Evolutionary conservation across 2,329 filamentous ascomycete genomes (phyloP).

Genomic region (Gliomastix tumulicola): DNA sequence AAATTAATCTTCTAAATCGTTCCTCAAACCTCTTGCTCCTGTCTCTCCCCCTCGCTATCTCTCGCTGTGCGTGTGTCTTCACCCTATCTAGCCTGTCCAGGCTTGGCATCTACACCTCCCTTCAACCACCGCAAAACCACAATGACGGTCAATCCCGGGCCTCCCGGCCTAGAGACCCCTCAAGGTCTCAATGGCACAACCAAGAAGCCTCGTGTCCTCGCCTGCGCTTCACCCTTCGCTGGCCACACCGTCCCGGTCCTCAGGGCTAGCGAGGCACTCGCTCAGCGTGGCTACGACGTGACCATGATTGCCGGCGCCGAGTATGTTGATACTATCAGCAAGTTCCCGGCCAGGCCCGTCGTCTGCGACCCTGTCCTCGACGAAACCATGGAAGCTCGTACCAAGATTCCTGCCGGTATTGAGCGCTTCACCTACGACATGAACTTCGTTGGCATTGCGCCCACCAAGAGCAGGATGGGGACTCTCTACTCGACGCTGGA

Average conservation of each 20-base stretch:
- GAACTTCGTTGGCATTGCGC: conserved; percentile 6
- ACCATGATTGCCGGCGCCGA: conserved; percentile 22
- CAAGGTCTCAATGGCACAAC: too few relatives aligned
- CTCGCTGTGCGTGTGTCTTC: too few relatives aligned
- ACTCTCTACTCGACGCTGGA: conserved; percentile 23
- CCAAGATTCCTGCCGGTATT: conserved; percentile 6
- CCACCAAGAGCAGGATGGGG: background rate
- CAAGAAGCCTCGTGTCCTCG: conserved; percentile 12
- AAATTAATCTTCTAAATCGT: too few relatives aligned
- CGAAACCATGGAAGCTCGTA: background rate
- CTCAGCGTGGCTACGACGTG: conserved; percentile 26
- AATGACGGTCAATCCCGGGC: too few relatives aligned
- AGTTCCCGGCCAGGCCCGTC: conserved; percentile 24
- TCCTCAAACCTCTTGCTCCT: too few relatives aligned
- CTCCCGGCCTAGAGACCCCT: too few relatives aligned
- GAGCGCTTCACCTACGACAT: conserved; percentile 5
- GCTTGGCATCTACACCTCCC: too few relatives aligned
- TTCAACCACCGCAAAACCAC: too few relatives aligned
- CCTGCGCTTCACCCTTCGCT: conserved; percentile 9
- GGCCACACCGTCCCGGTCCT: conserved; percentile 14
- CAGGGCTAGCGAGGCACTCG: conserved; percentile 18
- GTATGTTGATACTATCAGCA: conserved; percentile 23
- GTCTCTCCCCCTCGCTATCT: too few relatives aligned
- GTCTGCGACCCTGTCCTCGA: conserved; percentile 1
- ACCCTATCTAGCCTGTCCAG: too few relatives aligned